phyloP scores from a whole-genome alignment of 768 basidiomycete species.

The Phaffia tasmanica region DNA sequence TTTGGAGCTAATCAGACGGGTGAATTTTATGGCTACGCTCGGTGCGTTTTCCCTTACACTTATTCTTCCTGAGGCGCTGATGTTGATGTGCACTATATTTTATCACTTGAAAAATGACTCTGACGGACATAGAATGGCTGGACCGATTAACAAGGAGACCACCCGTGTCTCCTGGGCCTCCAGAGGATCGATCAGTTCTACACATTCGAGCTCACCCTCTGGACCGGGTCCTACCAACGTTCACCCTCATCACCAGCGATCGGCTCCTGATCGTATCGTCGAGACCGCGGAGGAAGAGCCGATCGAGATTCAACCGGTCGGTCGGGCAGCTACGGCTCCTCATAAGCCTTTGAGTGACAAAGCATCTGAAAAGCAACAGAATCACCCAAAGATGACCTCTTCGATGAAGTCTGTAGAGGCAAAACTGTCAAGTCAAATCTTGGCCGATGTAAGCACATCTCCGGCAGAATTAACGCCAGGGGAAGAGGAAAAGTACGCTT shows the following conservation, averaged over 20 bases:
- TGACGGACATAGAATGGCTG: constrained; percentile 50
- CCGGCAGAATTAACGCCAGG: no score
- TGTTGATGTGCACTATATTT: background rate
- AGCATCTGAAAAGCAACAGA: no score
- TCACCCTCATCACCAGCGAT: constrained; percentile 11
- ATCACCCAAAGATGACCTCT: no score
- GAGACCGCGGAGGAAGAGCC: constrained; percentile 11
- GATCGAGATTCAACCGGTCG: no score
- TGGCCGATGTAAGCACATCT: no score
- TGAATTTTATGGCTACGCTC: constrained; percentile 87
- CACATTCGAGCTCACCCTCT: background rate
- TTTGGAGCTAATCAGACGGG: constrained; percentile 83
- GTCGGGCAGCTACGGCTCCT: no score
- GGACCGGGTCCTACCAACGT: background rate
- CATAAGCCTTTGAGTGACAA: no score
- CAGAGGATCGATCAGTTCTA: background rate
- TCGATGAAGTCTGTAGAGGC: no score
- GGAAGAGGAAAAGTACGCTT: no score
- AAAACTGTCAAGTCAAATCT: no score
- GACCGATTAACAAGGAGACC: constrained; percentile 44
- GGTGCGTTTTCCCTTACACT: constrained; percentile 33
- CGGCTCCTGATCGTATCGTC: constrained; percentile 13
- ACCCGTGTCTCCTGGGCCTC: constrained; percentile 24
- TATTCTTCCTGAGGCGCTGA: background rate
- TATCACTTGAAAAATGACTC: background rate